Evolutionary conservation across 495 filamentous ascomycete genomes (phyloP).

Genomic region (Talaromyces nanjingensis): DNA sequence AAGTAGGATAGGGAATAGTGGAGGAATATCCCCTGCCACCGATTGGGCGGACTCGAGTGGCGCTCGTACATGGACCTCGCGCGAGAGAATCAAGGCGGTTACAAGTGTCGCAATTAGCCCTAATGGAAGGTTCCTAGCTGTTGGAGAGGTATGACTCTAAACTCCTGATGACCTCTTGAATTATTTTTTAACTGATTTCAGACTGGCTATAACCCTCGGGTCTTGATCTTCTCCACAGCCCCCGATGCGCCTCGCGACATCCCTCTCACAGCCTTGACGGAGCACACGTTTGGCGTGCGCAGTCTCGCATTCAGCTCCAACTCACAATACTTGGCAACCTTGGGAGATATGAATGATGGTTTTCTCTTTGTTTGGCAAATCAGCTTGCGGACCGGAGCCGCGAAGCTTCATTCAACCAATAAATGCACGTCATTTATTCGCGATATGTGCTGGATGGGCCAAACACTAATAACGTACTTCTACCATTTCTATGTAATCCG

Average conservation of each 20-base stretch:
- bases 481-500: neutral
- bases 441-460: constrained; percentile 83
- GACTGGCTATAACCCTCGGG: constrained; percentile 88
- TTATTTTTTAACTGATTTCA: constrained; percentile 14
- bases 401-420: constrained; percentile 83
- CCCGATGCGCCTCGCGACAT: constrained; percentile 69
- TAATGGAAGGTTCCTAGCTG: constrained; percentile 81
- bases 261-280: constrained; percentile 77
- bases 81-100: constrained; percentile 89
- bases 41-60: constrained; percentile 54
- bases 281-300: constrained; percentile 85
- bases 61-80: constrained; percentile 71
- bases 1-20: constrained; percentile 23
- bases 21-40: constrained; percentile 29
- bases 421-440: constrained; percentile 82
- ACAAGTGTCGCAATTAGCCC: constrained; percentile 90
- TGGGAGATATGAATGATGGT: constrained; percentile 85
- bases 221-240: constrained; percentile 77
- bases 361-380: constrained; percentile 91
- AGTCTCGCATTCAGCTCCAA: constrained; percentile 85
- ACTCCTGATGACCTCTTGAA: neutral
- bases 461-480: constrained; percentile 56
- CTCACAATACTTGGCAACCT: constrained; percentile 77
- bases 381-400: constrained; percentile 73
- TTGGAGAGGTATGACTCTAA: constrained; percentile 63